phyloP scores from a whole-genome alignment of 2,329 filamentous ascomycete genomes.

The Metarhizium guizhouense region DNA sequence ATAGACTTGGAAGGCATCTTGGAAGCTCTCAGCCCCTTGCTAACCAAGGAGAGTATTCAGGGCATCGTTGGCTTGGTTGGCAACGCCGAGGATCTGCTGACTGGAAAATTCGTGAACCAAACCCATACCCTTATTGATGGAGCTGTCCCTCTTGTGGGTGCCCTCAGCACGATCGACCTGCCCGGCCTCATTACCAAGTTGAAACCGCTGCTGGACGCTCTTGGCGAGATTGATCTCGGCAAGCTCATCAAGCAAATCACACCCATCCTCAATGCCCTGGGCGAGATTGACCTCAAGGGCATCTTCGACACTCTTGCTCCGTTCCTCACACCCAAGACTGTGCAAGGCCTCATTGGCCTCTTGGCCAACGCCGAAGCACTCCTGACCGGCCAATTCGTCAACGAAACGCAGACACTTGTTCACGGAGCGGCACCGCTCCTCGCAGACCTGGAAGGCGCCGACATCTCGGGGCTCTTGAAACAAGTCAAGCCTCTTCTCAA shows the following conservation, averaged over 20 bases:
- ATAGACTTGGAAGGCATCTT: slow-evolving; percentile 24
- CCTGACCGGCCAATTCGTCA: slow-evolving; percentile 29
- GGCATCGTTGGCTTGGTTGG: slow-evolving; percentile 23
- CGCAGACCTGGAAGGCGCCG: slow-evolving; percentile 23
- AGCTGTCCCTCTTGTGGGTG: slow-evolving; percentile 26
- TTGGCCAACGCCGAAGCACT: slow-evolving; percentile 29
- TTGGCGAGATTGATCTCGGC: slow-evolving; percentile 20
- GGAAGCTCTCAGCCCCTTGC: slow-evolving; percentile 22
- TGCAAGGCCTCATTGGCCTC: slow-evolving; percentile 26
- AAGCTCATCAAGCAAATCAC: slow-evolving; percentile 16
- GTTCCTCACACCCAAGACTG: slow-evolving; percentile 22
- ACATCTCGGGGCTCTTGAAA: slow-evolving; percentile 27
- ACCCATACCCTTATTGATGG: slow-evolving; percentile 22
- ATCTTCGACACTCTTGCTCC: slow-evolving; percentile 24
- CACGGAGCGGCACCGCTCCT: slow-evolving; percentile 28
- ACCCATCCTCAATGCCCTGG: slow-evolving; percentile 20
- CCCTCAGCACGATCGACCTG: slow-evolving; percentile 26
- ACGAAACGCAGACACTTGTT: slow-evolving; percentile 30
- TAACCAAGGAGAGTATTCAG: slow-evolving; percentile 22
- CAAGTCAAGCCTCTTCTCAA: slow-evolving; percentile 26
- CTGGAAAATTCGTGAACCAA: slow-evolving; percentile 20
- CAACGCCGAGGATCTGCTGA: slow-evolving; percentile 26
- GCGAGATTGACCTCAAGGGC: slow-evolving; percentile 23
- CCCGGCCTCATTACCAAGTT: slow-evolving; percentile 20
- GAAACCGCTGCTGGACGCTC: slow-evolving; percentile 19